Evolutionary conservation across 768 basidiomycete species (phyloP).

Genomic region (Lyophyllum semitale): DNA sequence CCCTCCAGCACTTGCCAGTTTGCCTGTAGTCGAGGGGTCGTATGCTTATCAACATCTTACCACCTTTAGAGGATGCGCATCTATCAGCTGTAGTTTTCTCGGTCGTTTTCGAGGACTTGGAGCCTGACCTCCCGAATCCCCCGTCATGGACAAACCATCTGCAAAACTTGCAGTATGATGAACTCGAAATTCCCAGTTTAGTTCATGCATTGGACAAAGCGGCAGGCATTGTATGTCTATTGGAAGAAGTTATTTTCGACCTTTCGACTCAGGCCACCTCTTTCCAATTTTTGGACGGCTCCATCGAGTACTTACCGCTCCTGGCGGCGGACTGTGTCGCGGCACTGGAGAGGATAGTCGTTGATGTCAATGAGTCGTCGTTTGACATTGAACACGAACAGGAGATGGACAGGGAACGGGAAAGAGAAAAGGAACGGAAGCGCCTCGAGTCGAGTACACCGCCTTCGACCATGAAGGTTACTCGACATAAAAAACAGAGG

Average conservation of each 20-base stretch:
- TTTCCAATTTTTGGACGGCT: conserved; percentile 62
- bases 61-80: conserved; percentile 22
- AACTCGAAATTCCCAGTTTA: conserved; percentile 51
- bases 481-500: conserved; percentile 68
- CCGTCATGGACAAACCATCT: conserved; percentile 56
- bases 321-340: conserved; percentile 37
- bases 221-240: conserved; percentile 54
- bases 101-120: conserved; percentile 54
- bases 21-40: background rate
- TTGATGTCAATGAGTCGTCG: conserved; percentile 53
- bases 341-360: conserved; percentile 50
- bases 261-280: conserved; percentile 44
- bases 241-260: conserved; percentile 66
- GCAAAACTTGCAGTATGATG: conserved; percentile 49
- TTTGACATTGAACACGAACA: conserved; percentile 39
- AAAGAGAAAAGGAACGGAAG: conserved; percentile 28
- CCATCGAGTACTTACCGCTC: conserved; percentile 49
- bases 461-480: conserved; percentile 31
- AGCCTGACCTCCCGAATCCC: conserved; percentile 47
- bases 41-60: conserved; percentile 20
- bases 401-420: conserved; percentile 32
- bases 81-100: conserved; percentile 61
- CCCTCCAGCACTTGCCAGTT: conserved; percentile 3
- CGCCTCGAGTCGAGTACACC: conserved; percentile 24
- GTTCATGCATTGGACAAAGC: conserved; percentile 64